Evolutionary conservation across 345 rosid genomes (phyloP), one percentile per base, ranked within the genome.

Genomic region (Rhizophora mangle): DNA sequence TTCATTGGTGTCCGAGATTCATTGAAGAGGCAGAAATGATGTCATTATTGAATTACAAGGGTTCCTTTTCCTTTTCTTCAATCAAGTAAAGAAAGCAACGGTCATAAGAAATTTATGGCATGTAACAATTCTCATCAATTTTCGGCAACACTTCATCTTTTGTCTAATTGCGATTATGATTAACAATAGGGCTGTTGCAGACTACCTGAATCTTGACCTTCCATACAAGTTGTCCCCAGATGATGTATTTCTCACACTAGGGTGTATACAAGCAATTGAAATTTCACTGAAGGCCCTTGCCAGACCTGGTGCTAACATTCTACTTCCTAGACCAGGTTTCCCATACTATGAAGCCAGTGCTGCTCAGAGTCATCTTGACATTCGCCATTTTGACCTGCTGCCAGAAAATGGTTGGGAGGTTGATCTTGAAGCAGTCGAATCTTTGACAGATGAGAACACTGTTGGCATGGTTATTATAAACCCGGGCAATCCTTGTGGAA

Each of bases 321-420:
- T 89, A 67, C 74, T 82, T 16, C 85, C 87, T 37, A 77, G 79
- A 55, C 82, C 84, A 0, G 72, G 81, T 36, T 87, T 47, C 67
- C 85, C 90, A 22, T 79, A 63, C 61, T 89, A 84, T 47, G 82
- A 85, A 51, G 80, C 79, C 37, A 54, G 72, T 16, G 80, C 85
- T 18, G 55, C 21, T 16, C 68, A 34, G 21, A 67, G 73, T 64
- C 63, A 72, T 32, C 76, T 85, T 9, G 80, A 87, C 77, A 62
- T 79, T 63, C 88, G 88, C 24, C 69, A 80, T 70, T 84, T 81
- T 29, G 88, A 89, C 78, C 90, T 84, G 72, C 82, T 87, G 60
- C 90, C 90, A 0, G 79, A 82, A 3, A 79, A 64, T 62, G 81
- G 85, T 29, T 87, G 91, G 91, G 95, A 85, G 68, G 84, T 85